A percentile compares a stretch with the other conserved stretches of the same genome.
These are phyloP conservation scores for Wickerhamiella dianesei DNA, from an alignment of 805 yeast species.

Conservation along the genomic window DNA sequence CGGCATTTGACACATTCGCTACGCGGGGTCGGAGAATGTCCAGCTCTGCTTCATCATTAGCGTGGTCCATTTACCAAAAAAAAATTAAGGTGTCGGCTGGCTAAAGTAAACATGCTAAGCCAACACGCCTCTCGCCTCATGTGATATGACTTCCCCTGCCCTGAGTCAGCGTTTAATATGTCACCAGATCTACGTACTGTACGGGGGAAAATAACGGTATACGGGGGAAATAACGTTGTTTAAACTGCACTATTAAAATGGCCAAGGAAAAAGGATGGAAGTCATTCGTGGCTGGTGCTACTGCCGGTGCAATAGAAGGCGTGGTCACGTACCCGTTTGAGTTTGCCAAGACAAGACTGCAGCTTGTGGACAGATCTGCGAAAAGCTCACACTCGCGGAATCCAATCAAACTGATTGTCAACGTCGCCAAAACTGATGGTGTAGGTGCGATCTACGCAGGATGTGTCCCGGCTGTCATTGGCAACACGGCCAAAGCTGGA, in stretches of 20 bases:
- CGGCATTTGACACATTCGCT: background rate
- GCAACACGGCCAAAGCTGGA: constrained; percentile 94
- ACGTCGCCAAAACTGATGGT: constrained; percentile 68
- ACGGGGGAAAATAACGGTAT: background rate
- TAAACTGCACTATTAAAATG: background rate
- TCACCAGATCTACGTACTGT: too few species aligned
- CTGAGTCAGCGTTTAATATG: background rate
- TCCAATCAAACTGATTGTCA: constrained; percentile 68
- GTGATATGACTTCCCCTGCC: background rate
- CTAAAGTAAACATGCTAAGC: too few species aligned
- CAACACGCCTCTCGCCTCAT: too few species aligned
- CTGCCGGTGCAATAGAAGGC: constrained; percentile 54
- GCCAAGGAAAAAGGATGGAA: constrained; percentile 21
- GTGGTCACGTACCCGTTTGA: constrained; percentile 89
- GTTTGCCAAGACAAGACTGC: constrained; percentile 88
- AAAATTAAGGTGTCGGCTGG: too few species aligned
- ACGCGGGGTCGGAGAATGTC: background rate
- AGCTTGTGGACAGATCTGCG: constrained; percentile 34
- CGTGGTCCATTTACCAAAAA: too few species aligned
- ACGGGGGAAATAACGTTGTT: background rate
- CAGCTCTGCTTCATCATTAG: background rate
- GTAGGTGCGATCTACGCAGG: constrained; percentile 73
- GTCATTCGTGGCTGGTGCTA: constrained; percentile 34
- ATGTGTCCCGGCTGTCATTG: constrained; percentile 91
- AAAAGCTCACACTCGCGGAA: constrained; percentile 38